phyloP scores from a whole-genome alignment of 2,329 filamentous ascomycete species.

The Metarhizium sp. region DNA sequence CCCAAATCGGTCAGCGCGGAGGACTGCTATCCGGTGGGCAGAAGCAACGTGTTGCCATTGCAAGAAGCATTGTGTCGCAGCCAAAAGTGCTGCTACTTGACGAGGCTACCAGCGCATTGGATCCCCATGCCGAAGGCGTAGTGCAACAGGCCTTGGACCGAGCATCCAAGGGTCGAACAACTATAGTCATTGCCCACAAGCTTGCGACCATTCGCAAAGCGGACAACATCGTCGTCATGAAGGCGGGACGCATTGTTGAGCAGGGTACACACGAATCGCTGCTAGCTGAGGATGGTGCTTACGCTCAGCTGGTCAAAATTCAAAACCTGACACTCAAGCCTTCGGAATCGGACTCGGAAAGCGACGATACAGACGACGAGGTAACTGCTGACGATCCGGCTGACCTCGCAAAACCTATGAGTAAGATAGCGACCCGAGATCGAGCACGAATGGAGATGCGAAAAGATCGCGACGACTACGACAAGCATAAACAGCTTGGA shows the following conservation, averaged over 20 bases:
- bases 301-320: constrained; percentile 2
- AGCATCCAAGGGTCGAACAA: constrained; percentile 70
- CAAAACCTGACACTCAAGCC: background rate
- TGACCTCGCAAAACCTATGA: too few species aligned
- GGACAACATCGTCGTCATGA: constrained; percentile 52
- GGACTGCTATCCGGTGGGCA: constrained; percentile 41
- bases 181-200: constrained; percentile 65
- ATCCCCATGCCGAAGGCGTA: constrained; percentile 85
- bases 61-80: constrained; percentile 53
- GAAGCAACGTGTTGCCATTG: constrained; percentile 10
- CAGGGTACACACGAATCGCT: constrained; percentile 47
- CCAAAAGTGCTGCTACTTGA: constrained; percentile 90
- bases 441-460: too few species aligned
- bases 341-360: background rate
- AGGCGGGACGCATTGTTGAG: constrained; percentile 45
- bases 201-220: constrained; percentile 79
- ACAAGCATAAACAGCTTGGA: too few species aligned
- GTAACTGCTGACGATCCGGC: background rate
- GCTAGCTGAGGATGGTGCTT: constrained; percentile 22
- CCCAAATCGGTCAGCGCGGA: constrained; percentile 52
- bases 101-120: constrained; percentile 83
- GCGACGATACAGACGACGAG: background rate
- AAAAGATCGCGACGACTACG: too few species aligned
- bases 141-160: constrained; percentile 76
- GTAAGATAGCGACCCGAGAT: too few species aligned